A percentile compares a stretch with the other conserved stretches of the same genome.
Evolutionary conservation across 2,329 filamentous ascomycete genomes (phyloP).

Genomic region (Colletotrichum gloeosporioides): DNA sequence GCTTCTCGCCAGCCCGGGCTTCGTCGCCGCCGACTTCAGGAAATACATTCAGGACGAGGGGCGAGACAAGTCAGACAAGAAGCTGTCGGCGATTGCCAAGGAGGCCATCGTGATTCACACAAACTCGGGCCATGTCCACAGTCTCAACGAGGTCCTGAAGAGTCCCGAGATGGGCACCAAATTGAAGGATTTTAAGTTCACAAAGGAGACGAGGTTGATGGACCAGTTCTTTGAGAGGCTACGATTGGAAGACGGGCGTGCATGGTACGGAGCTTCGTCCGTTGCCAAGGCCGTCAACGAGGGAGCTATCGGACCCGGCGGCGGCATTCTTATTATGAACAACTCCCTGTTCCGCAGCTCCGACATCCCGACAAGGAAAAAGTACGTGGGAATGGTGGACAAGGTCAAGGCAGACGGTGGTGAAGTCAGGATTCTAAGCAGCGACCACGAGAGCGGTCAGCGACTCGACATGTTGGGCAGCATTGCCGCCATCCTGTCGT

Average conservation of each 20-base stretch:
- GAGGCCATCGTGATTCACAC: constrained; percentile 79
- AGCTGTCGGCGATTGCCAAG: constrained; percentile 65
- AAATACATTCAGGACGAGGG: constrained; percentile 72
- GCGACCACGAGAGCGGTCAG: constrained; percentile 91
- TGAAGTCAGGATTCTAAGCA: constrained; percentile 87
- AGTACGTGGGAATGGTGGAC: constrained; percentile 87
- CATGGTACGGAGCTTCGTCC: constrained; percentile 87
- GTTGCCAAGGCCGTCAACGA: constrained; percentile 84
- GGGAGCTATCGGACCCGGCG: constrained; percentile 86
- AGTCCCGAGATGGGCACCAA: constrained; percentile 78
- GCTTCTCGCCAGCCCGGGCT: constrained; percentile 88
- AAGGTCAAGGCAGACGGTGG: constrained; percentile 86
- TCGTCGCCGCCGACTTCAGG: constrained; percentile 81
- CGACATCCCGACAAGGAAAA: constrained; percentile 75
- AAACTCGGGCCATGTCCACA: constrained; percentile 85
- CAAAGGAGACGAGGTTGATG: constrained; percentile 82
- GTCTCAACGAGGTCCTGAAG: constrained; percentile 84
- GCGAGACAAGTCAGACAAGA: constrained; percentile 67
- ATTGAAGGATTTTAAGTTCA: constrained; percentile 87
- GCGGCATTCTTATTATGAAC: constrained; percentile 84
- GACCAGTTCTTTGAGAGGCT: constrained; percentile 82
- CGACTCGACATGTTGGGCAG: constrained; percentile 83
- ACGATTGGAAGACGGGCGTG: constrained; percentile 83
- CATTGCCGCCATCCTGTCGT: constrained; percentile 89
- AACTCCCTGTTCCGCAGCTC: constrained; percentile 87